These are phyloP conservation scores for Casuarina glauca DNA, from an alignment of 306 rosid genomes.

Conservation along the genomic window DNA sequence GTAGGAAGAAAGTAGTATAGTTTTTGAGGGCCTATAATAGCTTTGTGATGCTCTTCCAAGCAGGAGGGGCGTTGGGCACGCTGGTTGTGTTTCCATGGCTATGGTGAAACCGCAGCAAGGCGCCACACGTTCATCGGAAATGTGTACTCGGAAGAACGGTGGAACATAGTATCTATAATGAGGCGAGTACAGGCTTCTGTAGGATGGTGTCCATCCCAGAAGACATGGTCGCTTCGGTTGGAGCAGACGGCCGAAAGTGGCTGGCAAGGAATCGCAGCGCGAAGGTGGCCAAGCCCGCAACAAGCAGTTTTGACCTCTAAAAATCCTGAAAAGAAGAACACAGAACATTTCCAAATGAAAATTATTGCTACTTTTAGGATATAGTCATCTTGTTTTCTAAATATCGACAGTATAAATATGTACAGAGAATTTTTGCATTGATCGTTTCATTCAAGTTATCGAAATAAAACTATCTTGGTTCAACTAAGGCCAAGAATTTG, in stretches of 20 bases:
- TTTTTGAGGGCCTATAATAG: too few relatives aligned
- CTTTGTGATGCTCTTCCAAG: too few relatives aligned
- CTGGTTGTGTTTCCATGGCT: too few relatives aligned
- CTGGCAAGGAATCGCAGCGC: constrained; percentile 44
- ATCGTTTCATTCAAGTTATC: too few relatives aligned
- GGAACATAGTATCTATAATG: constrained; percentile 42
- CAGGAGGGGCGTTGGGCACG: too few relatives aligned
- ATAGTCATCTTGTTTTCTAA: too few relatives aligned
- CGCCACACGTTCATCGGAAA: constrained; percentile 56
- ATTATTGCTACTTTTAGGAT: too few relatives aligned
- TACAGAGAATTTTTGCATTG: too few relatives aligned
- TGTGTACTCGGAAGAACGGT: constrained; percentile 49
- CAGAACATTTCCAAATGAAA: too few relatives aligned
- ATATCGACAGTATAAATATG: neutral
- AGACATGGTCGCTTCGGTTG: constrained; percentile 59
- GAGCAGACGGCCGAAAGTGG: constrained; percentile 49
- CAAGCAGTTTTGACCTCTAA: constrained; percentile 59
- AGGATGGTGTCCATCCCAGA: constrained; percentile 84
- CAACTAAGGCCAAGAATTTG: too few relatives aligned
- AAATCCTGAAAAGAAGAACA: constrained; percentile 48
- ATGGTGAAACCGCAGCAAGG: constrained; percentile 44
- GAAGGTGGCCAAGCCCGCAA: constrained; percentile 67
- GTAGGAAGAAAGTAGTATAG: too few relatives aligned
- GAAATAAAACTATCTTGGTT: too few relatives aligned
- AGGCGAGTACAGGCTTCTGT: constrained; percentile 51